phyloP scores from a whole-genome alignment of 345 rosid genomes.

The Geranium rotundifolium region DNA sequence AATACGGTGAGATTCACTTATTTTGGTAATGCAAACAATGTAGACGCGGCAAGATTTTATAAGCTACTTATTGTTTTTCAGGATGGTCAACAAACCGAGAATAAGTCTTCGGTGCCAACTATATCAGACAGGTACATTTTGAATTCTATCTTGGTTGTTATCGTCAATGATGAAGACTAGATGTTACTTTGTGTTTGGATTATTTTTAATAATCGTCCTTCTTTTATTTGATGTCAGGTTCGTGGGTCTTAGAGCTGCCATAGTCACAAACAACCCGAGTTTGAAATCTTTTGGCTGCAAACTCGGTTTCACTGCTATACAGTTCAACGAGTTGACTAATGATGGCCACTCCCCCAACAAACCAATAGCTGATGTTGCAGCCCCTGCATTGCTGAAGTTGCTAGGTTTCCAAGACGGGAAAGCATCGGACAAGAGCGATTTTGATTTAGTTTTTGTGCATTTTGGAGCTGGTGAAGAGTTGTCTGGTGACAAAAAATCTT shows the following conservation, averaged over 20 bases:
- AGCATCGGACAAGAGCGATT: constrained; percentile 30
- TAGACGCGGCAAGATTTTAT: not conserved
- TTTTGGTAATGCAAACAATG: not conserved
- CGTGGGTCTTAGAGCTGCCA: constrained; percentile 74
- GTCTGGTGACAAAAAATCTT: not conserved
- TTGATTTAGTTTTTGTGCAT: constrained; percentile 64
- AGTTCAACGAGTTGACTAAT: constrained; percentile 15
- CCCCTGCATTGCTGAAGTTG: constrained; percentile 29
- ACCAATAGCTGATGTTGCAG: too few relatives aligned
- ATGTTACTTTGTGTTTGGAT: not conserved
- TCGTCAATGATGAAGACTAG: not conserved
- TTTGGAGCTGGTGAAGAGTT: constrained; percentile 33
- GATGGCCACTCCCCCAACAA: constrained; percentile 5
- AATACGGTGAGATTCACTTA: constrained; percentile 26
- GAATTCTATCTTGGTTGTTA: constrained; percentile 1
- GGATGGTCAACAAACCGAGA: constrained; percentile 8
- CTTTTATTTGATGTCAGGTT: constrained; percentile 33
- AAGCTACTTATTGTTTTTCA: constrained; percentile 13
- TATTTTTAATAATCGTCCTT: not conserved
- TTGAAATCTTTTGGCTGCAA: constrained; percentile 41
- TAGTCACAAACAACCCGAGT: constrained; percentile 34
- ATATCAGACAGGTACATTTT: constrained; percentile 40
- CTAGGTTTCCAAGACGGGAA: constrained; percentile 70
- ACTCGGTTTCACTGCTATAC: constrained; percentile 39
- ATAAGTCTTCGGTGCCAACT: constrained; percentile 13